Percentiles rank a stretch among this genome's conserved stretches.
These are phyloP conservation scores for Histomonas meleagridis DNA, from an alignment of 208 protist genomes.

Conservation along the genomic window DNA sequence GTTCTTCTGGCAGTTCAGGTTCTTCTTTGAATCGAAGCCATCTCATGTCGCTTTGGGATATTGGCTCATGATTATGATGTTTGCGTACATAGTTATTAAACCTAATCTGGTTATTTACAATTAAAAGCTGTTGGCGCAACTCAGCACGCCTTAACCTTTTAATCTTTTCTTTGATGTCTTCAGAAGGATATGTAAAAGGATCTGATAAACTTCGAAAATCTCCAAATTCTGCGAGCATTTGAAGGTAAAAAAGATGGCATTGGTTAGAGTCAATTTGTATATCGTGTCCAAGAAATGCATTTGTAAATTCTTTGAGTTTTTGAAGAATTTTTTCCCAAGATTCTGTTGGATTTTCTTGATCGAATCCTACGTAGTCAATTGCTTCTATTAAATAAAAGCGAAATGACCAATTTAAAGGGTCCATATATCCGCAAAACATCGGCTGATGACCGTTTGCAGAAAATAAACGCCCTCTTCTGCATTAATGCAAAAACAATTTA, in stretches of 20 bases:
- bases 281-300: no score
- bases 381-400: not conserved
- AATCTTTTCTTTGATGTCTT: conserved; percentile 30
- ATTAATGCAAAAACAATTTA: no score
- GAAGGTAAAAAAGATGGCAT: not conserved
- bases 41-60: not conserved
- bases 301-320: not conserved
- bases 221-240: conserved; percentile 26
- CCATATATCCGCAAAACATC: conserved; percentile 22
- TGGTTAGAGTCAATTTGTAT: not conserved
- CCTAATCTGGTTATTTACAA: conserved; percentile 19
- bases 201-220: not conserved
- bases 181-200: not conserved
- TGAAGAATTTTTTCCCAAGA: not conserved
- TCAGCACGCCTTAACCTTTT: not conserved
- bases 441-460: no score
- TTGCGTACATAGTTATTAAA: not conserved
- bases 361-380: not conserved
- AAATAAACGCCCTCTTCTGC: no score
- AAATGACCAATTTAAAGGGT: not conserved
- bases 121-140: not conserved
- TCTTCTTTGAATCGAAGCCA: not conserved
- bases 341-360: no score
- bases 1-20: not conserved
- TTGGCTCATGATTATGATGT: not conserved